Conservation (phyloP, 2,329 filamentous ascomycete species). For the Aspergillus sojae region DNA sequence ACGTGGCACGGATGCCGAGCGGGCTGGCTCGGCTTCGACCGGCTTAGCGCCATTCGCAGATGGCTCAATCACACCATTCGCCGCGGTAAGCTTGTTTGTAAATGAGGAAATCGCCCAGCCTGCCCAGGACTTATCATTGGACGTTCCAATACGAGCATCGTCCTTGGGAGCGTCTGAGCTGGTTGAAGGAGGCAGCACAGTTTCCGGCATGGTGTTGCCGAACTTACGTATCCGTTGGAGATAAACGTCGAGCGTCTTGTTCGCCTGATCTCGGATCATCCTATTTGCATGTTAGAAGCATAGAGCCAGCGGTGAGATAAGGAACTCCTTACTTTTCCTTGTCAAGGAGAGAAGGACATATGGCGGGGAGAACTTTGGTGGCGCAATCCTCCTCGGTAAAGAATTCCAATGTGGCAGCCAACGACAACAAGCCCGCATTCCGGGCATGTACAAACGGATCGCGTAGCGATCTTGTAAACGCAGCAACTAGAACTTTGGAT, state of each 20-base stretch:
- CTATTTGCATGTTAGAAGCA: constrained; percentile 32
- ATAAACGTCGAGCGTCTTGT: constrained; percentile 85
- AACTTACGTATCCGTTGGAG: constrained; percentile 80
- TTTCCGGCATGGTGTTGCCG: constrained; percentile 76
- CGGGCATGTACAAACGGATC: constrained; percentile 95
- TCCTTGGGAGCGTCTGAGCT: constrained; percentile 48
- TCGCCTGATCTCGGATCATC: constrained; percentile 84
- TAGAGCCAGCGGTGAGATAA: not conserved
- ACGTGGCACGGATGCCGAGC: constrained; percentile 54
- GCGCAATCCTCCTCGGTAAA: constrained; percentile 92
- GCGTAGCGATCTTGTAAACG: constrained; percentile 83
- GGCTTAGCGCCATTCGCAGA: constrained; percentile 51
- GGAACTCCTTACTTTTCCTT: constrained; percentile 72
- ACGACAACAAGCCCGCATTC: constrained; percentile 82
- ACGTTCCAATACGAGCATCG: constrained; percentile 77
- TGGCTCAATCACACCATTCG: constrained; percentile 81
- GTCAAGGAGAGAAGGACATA: constrained; percentile 85
- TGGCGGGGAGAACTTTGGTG: constrained; percentile 74
- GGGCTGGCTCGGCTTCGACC: constrained; percentile 45
- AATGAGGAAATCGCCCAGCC: constrained; percentile 99
- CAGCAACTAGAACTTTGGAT: constrained; percentile 87
- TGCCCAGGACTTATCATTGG: constrained; percentile 75
- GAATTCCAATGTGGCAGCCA: constrained; percentile 80
- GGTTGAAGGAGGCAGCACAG: constrained; percentile 68
- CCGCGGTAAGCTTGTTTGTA: constrained; percentile 86